phyloP scores from a whole-genome alignment of 257 asterid genomes.

The Solanum chiquidenum region DNA sequence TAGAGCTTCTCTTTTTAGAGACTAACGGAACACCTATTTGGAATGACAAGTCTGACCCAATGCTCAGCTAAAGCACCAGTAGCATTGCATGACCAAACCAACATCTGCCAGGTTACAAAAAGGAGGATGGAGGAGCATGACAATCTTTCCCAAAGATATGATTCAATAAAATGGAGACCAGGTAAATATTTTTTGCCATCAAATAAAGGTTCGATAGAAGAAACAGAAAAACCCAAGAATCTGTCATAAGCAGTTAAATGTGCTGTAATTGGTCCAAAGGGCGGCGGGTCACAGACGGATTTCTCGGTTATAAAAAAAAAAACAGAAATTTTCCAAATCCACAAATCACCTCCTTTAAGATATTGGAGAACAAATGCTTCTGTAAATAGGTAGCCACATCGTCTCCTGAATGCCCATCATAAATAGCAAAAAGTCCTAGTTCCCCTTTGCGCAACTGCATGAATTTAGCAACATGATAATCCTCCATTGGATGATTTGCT shows the following conservation, averaged over 20 bases:
- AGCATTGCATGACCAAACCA: not conserved
- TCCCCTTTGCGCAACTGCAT: slow-evolving; percentile 41
- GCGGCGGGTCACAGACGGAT: too few species aligned
- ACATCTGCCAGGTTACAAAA: not conserved
- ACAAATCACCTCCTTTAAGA: slow-evolving; percentile 69
- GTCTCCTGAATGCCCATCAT: slow-evolving; percentile 84
- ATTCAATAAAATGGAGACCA: not conserved
- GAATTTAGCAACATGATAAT: slow-evolving; percentile 84
- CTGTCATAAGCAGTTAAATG: not conserved
- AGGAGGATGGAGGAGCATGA: not conserved
- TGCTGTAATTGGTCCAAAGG: not conserved
- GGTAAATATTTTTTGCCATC: not conserved
- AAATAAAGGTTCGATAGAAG: not conserved
- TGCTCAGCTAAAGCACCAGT: not conserved
- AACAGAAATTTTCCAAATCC: not conserved
- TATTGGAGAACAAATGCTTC: slow-evolving; percentile 73
- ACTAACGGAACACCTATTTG: not conserved
- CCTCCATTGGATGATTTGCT: slow-evolving; percentile 97
- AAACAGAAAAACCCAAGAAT: not conserved
- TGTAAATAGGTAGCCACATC: slow-evolving; percentile 87
- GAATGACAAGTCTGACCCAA: not conserved
- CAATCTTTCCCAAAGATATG: not conserved
- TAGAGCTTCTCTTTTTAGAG: not conserved
- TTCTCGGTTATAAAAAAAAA: too few species aligned
- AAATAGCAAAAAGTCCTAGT: slow-evolving; percentile 83